Evolutionary conservation across 805 yeast genomes (phyloP).

Genomic region (Metschnikowia vanudenii): DNA sequence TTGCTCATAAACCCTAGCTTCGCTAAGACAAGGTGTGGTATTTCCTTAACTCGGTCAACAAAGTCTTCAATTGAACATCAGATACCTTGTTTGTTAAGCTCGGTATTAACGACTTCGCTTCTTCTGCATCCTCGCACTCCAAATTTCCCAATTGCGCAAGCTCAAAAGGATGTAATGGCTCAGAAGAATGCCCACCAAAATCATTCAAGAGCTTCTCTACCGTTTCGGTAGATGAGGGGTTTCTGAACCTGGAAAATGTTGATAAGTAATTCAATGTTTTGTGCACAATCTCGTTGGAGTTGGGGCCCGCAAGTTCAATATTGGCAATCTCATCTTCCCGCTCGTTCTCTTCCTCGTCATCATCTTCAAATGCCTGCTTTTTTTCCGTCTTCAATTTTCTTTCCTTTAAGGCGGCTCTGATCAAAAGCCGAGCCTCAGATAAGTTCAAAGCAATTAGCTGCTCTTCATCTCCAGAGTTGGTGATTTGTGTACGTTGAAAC

Average conservation of each 20-base stretch:
- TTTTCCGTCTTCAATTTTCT: conserved; percentile 40
- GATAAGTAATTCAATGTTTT: conserved; percentile 87
- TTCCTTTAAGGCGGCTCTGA: conserved; percentile 85
- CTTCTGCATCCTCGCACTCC: conserved; percentile 95
- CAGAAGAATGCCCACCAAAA: conserved; percentile 47
- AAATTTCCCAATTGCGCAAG: conserved; percentile 87
- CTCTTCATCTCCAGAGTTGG: conserved; percentile 75
- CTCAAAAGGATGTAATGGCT: conserved; percentile 87
- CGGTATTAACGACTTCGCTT: conserved; percentile 92
- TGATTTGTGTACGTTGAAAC: conserved; percentile 75
- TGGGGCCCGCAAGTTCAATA: conserved; percentile 58
- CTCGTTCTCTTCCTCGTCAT: conserved; percentile 39
- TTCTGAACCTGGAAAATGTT: conserved; percentile 85
- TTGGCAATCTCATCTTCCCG: conserved; percentile 46
- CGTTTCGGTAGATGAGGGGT: conserved; percentile 88
- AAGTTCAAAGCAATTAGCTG: conserved; percentile 82
- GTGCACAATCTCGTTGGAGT: conserved; percentile 83
- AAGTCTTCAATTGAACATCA: conserved; percentile 82
- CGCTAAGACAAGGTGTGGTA: conserved; percentile 40
- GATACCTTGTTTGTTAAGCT: conserved; percentile 77
- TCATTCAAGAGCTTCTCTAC: conserved; percentile 86
- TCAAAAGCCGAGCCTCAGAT: conserved; percentile 85
- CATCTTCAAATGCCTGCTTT: conserved; percentile 22
- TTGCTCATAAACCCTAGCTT: too few relatives aligned
- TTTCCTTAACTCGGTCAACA: conserved; percentile 80